Conservation (phyloP, 2,329 filamentous ascomycete genomes). For the Proliferodiscus dingleyae region DNA sequence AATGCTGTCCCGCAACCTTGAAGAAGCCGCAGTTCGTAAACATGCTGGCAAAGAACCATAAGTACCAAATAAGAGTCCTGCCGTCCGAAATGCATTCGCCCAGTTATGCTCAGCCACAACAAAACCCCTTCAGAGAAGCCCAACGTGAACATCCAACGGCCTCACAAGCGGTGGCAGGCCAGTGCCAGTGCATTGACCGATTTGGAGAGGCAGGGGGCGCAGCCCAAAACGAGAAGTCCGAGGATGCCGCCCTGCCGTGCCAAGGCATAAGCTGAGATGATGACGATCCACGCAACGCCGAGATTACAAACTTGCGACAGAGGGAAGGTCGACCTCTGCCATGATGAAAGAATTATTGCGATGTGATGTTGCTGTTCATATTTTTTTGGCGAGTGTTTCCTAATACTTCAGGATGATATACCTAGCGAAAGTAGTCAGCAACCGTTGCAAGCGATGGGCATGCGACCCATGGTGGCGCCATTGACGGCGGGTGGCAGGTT, state of each 20-base stretch:
- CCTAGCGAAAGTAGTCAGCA: constrained; percentile 35
- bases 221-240: constrained; percentile 8
- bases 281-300: constrained; percentile 16
- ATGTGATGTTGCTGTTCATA: no score
- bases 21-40: constrained; percentile 20
- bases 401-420: constrained; percentile 92
- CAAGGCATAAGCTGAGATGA: constrained; percentile 12
- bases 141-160: no score
- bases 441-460: background rate
- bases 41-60: constrained; percentile 13
- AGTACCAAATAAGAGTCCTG: background rate
- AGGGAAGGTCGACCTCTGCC: constrained; percentile 15
- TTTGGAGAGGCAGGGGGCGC: background rate
- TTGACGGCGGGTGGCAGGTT: background rate
- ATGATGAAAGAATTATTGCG: background rate
- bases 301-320: constrained; percentile 7
- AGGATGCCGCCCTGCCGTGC: constrained; percentile 19
- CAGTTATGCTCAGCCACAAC: background rate
- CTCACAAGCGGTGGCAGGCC: no score
- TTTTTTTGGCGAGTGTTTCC: no score
- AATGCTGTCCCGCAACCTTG: constrained; percentile 4
- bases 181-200: background rate
- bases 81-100: background rate
- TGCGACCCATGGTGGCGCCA: background rate
- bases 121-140: background rate